Conservation (phyloP, 2,329 filamentous ascomycete genomes). For the Talaromyces verruculosus region DNA sequence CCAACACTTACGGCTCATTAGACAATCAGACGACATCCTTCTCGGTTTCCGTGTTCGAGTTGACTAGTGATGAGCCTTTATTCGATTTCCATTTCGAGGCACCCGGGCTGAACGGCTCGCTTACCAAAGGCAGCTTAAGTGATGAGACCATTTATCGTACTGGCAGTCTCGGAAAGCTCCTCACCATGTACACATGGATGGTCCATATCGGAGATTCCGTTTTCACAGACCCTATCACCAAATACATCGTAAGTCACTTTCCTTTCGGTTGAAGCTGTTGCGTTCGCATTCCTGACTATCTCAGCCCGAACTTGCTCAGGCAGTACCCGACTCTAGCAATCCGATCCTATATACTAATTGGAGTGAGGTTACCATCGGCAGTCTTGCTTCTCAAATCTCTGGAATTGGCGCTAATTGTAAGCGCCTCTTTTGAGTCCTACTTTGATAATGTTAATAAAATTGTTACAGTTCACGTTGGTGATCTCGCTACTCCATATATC, state of each 20-base stretch:
- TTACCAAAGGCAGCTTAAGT: neutral
- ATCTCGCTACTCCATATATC: neutral
- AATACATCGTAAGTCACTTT: conserved; percentile 7
- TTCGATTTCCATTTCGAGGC: conserved; percentile 14
- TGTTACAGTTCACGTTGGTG: neutral
- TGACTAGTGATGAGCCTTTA: conserved; percentile 8
- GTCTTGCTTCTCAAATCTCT: conserved; percentile 7
- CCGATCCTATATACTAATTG: neutral
- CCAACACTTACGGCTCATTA: neutral
- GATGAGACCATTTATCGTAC: conserved; percentile 12
- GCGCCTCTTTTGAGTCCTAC: neutral
- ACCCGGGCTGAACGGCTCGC: conserved; percentile 5
- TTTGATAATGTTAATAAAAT: neutral
- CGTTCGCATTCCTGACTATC: neutral
- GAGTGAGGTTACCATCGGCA: conserved; percentile 9
- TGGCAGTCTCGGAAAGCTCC: conserved; percentile 2
- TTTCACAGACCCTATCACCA: conserved; percentile 15
- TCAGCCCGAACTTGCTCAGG: neutral
- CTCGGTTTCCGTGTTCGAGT: neutral
- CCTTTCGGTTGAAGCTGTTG: neutral
- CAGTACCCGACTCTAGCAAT: neutral
- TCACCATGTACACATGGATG: conserved; percentile 14
- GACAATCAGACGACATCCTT: conserved; percentile 7
- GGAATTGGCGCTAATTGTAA: conserved; percentile 7
- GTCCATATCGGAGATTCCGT: conserved; percentile 5